Conservation (phyloP, 345 rosid genomes). For the Hypericum perforatum region DNA sequence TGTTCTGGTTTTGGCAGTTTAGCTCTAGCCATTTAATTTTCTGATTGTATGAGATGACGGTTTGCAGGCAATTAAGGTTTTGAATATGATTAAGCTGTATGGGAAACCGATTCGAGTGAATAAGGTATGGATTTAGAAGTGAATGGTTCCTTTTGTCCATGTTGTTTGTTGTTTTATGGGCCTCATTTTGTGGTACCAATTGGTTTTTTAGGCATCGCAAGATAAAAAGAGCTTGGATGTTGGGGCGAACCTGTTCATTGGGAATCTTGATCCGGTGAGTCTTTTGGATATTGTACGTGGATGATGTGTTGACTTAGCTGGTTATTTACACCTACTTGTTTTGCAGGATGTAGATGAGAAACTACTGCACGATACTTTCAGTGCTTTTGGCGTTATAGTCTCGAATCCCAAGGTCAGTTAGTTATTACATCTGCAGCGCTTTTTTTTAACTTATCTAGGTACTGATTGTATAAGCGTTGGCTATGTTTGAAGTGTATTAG, state of each 20-base stretch:
- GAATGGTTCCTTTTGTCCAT: background rate
- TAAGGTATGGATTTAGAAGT: slow-evolving; percentile 40
- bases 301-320: slow-evolving; percentile 3
- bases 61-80: slow-evolving; percentile 84
- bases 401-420: slow-evolving; percentile 81
- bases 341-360: slow-evolving; percentile 97
- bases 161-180: background rate
- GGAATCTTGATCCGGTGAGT: slow-evolving; percentile 94
- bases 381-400: slow-evolving; percentile 96
- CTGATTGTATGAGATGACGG: background rate
- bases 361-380: slow-evolving; percentile 89
- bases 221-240: slow-evolving; percentile 98
- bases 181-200: background rate
- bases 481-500: no score
- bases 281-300: background rate
- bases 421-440: no score
- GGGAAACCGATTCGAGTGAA: slow-evolving; percentile 96
- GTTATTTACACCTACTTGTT: slow-evolving; percentile 8
- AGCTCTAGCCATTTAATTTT: background rate
- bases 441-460: no score
- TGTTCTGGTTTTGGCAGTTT: background rate
- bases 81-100: slow-evolving; percentile 91
- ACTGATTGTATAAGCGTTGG: no score
- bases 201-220: slow-evolving; percentile 71
- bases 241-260: slow-evolving; percentile 95